phyloP scores from a whole-genome alignment of 225 moss, liverwort and hornwort genomes.

The Straminergon stramineum region DNA sequence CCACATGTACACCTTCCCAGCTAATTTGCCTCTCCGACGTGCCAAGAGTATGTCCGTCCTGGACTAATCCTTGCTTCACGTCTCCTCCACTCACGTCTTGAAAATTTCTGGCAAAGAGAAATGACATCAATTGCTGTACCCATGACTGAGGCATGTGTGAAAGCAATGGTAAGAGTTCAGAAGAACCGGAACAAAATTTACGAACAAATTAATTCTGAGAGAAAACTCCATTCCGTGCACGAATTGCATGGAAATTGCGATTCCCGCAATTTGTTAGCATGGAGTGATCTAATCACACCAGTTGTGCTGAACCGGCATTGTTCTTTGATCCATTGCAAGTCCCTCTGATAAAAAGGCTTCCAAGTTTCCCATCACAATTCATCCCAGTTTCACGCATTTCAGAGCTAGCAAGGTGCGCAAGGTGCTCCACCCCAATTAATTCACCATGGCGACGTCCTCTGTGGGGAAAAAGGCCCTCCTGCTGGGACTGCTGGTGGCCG shows the following conservation, averaged over 20 bases:
- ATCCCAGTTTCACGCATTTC: background rate
- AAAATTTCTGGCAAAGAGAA: background rate
- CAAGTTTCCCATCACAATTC: background rate
- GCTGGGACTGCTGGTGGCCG: background rate
- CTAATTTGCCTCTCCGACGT: background rate
- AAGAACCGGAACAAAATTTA: background rate
- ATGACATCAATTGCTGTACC: background rate
- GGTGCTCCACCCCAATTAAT: background rate
- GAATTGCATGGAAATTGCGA: background rate
- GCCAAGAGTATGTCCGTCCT: background rate
- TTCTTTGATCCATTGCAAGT: background rate
- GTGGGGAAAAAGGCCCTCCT: background rate
- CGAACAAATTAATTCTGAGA: background rate
- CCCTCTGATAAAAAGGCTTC: background rate
- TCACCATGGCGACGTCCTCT: background rate
- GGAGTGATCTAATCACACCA: background rate
- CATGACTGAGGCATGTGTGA: background rate
- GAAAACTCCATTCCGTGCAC: background rate
- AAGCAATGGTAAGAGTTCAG: background rate
- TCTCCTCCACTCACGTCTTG: background rate
- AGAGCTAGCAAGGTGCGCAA: background rate
- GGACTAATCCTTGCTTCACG: background rate
- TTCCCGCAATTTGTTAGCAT: background rate
- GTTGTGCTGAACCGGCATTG: background rate
- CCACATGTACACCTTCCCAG: background rate